These are phyloP conservation scores for Isabelozyma gotoi DNA, from an alignment of 805 yeast species.

Conservation along the genomic window DNA sequence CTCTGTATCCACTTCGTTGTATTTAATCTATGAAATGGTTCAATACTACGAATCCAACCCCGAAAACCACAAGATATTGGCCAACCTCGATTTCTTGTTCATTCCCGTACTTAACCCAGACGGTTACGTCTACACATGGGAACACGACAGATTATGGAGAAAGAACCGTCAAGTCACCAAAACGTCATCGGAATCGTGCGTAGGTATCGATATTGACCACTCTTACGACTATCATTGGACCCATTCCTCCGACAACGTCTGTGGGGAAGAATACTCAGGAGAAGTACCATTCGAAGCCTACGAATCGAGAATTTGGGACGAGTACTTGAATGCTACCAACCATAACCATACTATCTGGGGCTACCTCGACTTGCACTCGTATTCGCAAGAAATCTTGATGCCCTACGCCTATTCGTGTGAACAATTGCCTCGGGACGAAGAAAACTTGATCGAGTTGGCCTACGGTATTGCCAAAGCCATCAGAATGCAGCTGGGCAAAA, in stretches of 20 bases:
- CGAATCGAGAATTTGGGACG: slow-evolving; percentile 40
- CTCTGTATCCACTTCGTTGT: slow-evolving; percentile 67
- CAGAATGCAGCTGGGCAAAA: slow-evolving; percentile 59
- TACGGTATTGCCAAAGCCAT: slow-evolving; percentile 78
- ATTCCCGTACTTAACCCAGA: slow-evolving; percentile 89
- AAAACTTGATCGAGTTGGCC: slow-evolving; percentile 76
- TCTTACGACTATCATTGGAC: slow-evolving; percentile 78
- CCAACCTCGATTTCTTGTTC: slow-evolving; percentile 67
- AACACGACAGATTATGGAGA: slow-evolving; percentile 78
- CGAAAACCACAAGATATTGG: slow-evolving; percentile 46
- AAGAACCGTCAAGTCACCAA: slow-evolving; percentile 78
- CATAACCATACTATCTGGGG: slow-evolving; percentile 65
- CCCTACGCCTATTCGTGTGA: slow-evolving; percentile 83
- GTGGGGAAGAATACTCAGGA: slow-evolving; percentile 84
- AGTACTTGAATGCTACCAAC: slow-evolving; percentile 42
- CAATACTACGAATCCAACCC: slow-evolving; percentile 29
- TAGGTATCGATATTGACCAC: slow-evolving; percentile 85
- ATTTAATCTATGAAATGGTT: slow-evolving; percentile 42
- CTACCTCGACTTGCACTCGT: slow-evolving; percentile 80
- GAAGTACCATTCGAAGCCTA: slow-evolving; percentile 60
- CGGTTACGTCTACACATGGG: slow-evolving; percentile 86
- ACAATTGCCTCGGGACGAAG: slow-evolving; percentile 73
- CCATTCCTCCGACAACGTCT: slow-evolving; percentile 60
- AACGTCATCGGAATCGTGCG: slow-evolving; percentile 48
- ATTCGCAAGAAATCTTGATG: slow-evolving; percentile 77